Conservation (phyloP, 2,329 filamentous ascomycete species). For the Coniochaeta pulveracea region DNA sequence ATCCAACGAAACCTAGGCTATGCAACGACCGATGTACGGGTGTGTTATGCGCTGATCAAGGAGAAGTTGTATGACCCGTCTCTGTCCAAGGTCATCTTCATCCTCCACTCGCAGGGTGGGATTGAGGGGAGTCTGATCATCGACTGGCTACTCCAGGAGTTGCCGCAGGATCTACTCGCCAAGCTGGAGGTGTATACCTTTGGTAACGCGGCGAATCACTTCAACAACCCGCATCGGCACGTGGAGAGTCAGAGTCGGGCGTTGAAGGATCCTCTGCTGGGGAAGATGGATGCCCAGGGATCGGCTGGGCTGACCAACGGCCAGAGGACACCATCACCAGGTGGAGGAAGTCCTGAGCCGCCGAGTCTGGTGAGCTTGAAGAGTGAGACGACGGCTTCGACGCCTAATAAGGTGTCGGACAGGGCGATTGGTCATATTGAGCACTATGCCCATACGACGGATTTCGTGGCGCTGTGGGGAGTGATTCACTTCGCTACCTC, state of each 20-base stretch:
- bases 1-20: constrained; percentile 66
- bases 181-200: constrained; percentile 73
- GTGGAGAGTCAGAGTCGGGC: constrained; percentile 28
- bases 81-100: constrained; percentile 59
- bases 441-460: constrained; percentile 65
- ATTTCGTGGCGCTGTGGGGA: constrained; percentile 67
- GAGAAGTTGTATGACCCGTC: constrained; percentile 47
- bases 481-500: constrained; percentile 54
- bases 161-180: constrained; percentile 50
- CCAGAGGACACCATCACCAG: too few relatives aligned
- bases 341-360: too few relatives aligned
- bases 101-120: constrained; percentile 68
- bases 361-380: too few relatives aligned
- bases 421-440: constrained; percentile 60
- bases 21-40: constrained; percentile 55
- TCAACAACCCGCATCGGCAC: constrained; percentile 61
- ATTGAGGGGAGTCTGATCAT: constrained; percentile 63
- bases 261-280: constrained; percentile 21
- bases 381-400: constrained; percentile 20
- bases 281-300: not conserved
- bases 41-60: constrained; percentile 52
- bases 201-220: constrained; percentile 68
- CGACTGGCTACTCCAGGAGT: constrained; percentile 66
- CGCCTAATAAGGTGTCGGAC: constrained; percentile 25
- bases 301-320: not conserved